These are phyloP conservation scores for Prorocentrum cordatum DNA, from an alignment of 169 alveolate species.

Conservation along the genomic window DNA sequence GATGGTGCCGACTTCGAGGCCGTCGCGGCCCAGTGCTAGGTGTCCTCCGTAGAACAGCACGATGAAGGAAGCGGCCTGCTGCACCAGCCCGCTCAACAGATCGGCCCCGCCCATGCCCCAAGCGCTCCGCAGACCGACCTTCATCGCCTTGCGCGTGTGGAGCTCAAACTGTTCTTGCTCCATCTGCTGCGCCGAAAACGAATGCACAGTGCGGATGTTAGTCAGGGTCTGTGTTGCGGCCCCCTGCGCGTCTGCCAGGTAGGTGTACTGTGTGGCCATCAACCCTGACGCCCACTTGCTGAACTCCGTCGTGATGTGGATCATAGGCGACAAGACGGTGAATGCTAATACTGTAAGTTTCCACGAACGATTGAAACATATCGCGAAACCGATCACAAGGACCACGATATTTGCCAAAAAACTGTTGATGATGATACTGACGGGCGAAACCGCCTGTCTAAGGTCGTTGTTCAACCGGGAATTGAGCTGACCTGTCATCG, in stretches of 20 bases:
- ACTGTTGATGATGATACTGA: conserved; percentile 39
- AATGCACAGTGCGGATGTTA: conserved; percentile 41
- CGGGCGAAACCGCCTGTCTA: conserved; percentile 48
- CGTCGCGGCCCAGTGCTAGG: conserved; percentile 15
- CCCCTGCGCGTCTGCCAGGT: conserved; percentile 31
- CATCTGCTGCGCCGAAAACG: neutral
- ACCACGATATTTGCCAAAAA: conserved; percentile 49
- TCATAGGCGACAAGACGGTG: conserved; percentile 35
- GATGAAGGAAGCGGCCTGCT: conserved; percentile 31
- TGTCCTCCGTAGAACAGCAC: conserved; percentile 36
- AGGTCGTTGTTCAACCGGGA: conserved; percentile 47
- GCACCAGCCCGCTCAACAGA: conserved; percentile 5
- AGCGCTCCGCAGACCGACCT: neutral
- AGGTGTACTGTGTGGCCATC: conserved; percentile 49
- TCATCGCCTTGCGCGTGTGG: neutral
- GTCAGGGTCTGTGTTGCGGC: conserved; percentile 38
- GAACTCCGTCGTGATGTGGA: conserved; percentile 34
- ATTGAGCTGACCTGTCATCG: conserved; percentile 40
- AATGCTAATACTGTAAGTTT: conserved; percentile 31
- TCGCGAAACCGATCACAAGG: conserved; percentile 24
- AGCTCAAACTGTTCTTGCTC: neutral
- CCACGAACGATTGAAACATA: conserved; percentile 33
- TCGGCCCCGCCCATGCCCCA: conserved; percentile 40
- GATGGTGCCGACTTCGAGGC: too few species aligned
- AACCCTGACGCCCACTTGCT: conserved; percentile 35